Evolutionary conservation across 345 rosid genomes (phyloP).

Genomic region (Lepidium sativum): DNA sequence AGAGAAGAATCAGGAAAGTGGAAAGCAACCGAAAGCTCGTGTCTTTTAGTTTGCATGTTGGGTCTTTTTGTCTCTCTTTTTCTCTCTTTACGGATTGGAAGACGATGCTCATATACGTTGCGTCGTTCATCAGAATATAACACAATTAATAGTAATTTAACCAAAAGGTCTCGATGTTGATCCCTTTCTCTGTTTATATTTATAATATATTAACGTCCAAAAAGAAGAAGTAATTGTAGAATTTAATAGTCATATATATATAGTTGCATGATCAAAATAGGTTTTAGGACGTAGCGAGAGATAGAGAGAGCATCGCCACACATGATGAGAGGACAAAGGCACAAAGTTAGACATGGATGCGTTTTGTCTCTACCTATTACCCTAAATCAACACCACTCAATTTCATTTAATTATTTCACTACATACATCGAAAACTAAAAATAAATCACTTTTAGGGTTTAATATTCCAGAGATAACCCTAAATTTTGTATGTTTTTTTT

Average conservation of each 20-base stretch:
- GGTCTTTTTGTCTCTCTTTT: conserved; percentile 28
- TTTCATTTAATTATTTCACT: conserved; percentile 5
- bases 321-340: conserved; percentile 12
- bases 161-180: conserved; percentile 28
- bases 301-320: conserved; percentile 21
- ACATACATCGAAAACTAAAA: neutral
- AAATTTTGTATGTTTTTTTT: too few relatives aligned
- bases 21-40: conserved; percentile 30
- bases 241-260: neutral
- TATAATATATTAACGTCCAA: neutral
- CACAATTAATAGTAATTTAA: conserved; percentile 5
- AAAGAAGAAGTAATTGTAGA: neutral
- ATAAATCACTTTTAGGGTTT: neutral
- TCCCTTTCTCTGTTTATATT: conserved; percentile 16
- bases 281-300: conserved; percentile 17
- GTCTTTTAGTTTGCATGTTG: conserved; percentile 26
- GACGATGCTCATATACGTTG: conserved; percentile 23
- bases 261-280: conserved; percentile 22
- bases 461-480: neutral
- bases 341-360: conserved; percentile 20
- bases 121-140: conserved; percentile 22
- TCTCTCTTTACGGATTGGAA: conserved; percentile 21
- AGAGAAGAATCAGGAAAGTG: conserved; percentile 26
- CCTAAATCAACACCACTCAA: conserved; percentile 16
- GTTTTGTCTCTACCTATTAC: conserved; percentile 21